phyloP scores from a whole-genome alignment of 78 protist species.

The Dictyostelium purpureum region DNA sequence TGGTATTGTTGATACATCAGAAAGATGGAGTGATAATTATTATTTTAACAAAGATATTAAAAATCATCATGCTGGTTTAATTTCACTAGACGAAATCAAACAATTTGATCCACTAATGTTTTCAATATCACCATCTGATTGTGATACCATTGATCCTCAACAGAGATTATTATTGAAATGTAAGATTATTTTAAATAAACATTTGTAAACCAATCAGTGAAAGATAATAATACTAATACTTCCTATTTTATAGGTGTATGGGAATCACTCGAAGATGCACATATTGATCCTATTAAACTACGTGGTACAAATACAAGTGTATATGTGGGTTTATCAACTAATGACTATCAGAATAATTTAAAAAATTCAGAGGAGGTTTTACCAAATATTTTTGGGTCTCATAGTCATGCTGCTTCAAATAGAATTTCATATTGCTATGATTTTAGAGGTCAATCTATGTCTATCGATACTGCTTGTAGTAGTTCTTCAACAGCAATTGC shows the following conservation, averaged over 20 bases:
- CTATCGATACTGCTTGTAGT: conserved; percentile 89
- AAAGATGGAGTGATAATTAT: neutral
- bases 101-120: conserved; percentile 34
- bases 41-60: neutral
- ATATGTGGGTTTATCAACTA: too few relatives aligned
- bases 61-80: conserved; percentile 5
- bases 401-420: too few relatives aligned
- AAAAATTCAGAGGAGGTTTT: neutral
- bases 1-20: neutral
- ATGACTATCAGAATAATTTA: neutral
- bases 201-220: too few relatives aligned
- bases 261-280: too few relatives aligned
- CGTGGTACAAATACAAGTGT: too few relatives aligned
- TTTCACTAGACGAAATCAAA: conserved; percentile 16
- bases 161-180: conserved; percentile 1
- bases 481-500: conserved; percentile 47
- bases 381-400: too few relatives aligned
- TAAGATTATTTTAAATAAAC: too few relatives aligned
- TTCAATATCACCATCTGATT: neutral
- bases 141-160: conserved; percentile 27
- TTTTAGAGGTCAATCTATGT: conserved; percentile 83
- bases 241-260: too few relatives aligned
- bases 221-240: too few relatives aligned
- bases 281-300: too few relatives aligned
- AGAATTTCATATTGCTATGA: conserved; percentile 80